Evolutionary conservation across 164 flowering plant species (phyloP), one percentile per base, ranked within the genome.

Genomic region (Dillenia turbinata): DNA sequence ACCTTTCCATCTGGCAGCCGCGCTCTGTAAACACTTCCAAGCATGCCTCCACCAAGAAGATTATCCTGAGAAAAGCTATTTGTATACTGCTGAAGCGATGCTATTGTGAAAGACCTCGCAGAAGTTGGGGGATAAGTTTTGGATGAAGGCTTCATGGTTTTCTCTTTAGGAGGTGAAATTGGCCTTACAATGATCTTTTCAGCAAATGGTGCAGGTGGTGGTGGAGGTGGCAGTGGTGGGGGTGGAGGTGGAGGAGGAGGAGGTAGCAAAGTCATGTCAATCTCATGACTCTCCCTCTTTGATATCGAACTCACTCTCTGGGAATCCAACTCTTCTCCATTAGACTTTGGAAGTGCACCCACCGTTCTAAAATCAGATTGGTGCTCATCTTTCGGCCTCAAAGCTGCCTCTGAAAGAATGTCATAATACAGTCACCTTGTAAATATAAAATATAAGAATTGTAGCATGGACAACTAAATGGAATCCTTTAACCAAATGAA

Each of bases 1-100:
- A 93, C 98, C 93, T 77, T 82, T 66, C 96, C 94, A 74, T 78
- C 77, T 52, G 95, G 91, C 62, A 86, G 88, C 74, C 82, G 83
- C 59, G 92, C 96, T 67, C 70, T 75, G 56, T 90, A 90, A 59
- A 87, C 91, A 57, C 81, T 84, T 15, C 96, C 97, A 69, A 93
- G 64, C 68, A 66, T 70, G 64, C 97, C 96, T 60, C 69, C 70
- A 56, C 97, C 98, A 66, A 90, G 66, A 54, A 81, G 81, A 78
- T 86, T 85, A 57, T 80, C 92, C 72, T 79, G 83, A 62, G 91
- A 77, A 75, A 93, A 90, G 72, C 91, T 89, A 55, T 84, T 73
- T 47, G 96, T 90, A 64, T 69, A 85, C 66, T 90, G 85, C 70
- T 93, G 98, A 71, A 90, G 94, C 12, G 80, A 71, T 47, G 91